Conservation (phyloP, 805 yeast genomes). For the Jamesozyma jinghongensis region DNA sequence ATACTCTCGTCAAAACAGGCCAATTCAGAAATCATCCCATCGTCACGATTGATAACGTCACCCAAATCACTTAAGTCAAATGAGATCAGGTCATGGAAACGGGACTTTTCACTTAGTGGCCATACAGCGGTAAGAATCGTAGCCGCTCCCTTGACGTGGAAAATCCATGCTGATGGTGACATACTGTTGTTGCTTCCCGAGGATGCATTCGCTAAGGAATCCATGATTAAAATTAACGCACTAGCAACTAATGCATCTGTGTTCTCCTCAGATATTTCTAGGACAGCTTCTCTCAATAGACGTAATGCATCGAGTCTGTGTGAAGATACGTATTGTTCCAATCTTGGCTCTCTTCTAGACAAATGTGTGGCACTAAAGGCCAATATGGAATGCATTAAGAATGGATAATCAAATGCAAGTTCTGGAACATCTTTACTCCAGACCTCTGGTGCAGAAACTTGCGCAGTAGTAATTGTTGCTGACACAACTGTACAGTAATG, state of each 20-base stretch:
- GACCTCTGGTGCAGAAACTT: slow-evolving; percentile 68
- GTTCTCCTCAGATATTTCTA: slow-evolving; percentile 72
- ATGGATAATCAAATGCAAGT: slow-evolving; percentile 80
- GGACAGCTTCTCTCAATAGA: slow-evolving; percentile 73
- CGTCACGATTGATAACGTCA: slow-evolving; percentile 37
- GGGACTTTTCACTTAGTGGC: slow-evolving; percentile 68
- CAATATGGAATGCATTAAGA: slow-evolving; percentile 82
- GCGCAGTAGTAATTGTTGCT: slow-evolving; percentile 81
- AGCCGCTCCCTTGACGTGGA: slow-evolving; percentile 95
- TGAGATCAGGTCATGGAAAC: slow-evolving; percentile 64
- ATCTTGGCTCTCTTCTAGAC: slow-evolving; percentile 63
- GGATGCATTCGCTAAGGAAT: slow-evolving; percentile 89
- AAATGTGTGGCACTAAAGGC: slow-evolving; percentile 92
- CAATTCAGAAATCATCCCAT: slow-evolving; percentile 43
- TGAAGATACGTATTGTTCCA: slow-evolving; percentile 70
- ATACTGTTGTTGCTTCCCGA: slow-evolving; percentile 34
- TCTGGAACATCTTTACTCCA: slow-evolving; percentile 87
- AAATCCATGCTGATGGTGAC: slow-evolving; percentile 94
- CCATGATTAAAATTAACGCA: slow-evolving; percentile 82
- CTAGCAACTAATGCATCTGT: slow-evolving; percentile 92
- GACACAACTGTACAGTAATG: slow-evolving; percentile 82
- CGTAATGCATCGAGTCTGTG: slow-evolving; percentile 85
- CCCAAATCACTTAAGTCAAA: slow-evolving; percentile 87
- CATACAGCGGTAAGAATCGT: slow-evolving; percentile 91
- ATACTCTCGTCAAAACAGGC: slow-evolving; percentile 82